phyloP scores from a whole-genome alignment of 2,329 filamentous ascomycete genomes.

The Alternaria consortialis region DNA sequence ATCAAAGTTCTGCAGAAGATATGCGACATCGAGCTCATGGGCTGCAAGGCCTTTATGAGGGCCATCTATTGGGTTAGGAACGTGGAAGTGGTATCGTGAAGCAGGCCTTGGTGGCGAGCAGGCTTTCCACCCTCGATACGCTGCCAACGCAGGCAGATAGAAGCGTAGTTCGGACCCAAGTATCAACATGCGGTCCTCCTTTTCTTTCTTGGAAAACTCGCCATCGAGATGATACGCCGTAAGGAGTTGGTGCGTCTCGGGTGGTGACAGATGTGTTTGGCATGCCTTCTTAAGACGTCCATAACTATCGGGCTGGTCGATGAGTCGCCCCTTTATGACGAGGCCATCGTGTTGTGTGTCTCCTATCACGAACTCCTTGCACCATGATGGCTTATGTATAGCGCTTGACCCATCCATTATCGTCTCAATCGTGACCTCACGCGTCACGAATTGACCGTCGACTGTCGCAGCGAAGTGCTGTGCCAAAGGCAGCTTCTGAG shows the following conservation, averaged over 20 bases:
- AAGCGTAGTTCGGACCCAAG: slow-evolving; percentile 59
- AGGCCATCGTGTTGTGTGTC: slow-evolving; percentile 57
- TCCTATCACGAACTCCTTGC: slow-evolving; percentile 57
- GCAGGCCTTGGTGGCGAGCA: slow-evolving; percentile 9
- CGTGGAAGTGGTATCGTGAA: slow-evolving; percentile 42
- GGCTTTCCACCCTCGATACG: slow-evolving; percentile 45
- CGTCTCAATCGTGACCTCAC: slow-evolving; percentile 24
- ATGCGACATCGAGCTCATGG: slow-evolving; percentile 46
- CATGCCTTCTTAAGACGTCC: slow-evolving; percentile 25
- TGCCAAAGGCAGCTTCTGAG: slow-evolving; percentile 33
- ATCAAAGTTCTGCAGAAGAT: slow-evolving; percentile 40
- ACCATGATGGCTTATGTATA: slow-evolving; percentile 56
- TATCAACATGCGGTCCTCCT: slow-evolving; percentile 27
- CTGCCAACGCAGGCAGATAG: slow-evolving; percentile 53
- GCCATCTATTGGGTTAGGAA: slow-evolving; percentile 40
- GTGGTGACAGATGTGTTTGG: slow-evolving; percentile 24
- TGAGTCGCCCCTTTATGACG: slow-evolving; percentile 39
- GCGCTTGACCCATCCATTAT: slow-evolving; percentile 24
- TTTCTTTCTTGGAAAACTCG: slow-evolving; percentile 37
- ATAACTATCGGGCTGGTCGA: slow-evolving; percentile 37
- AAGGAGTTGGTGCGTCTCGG: slow-evolving; percentile 29
- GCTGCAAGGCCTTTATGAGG: slow-evolving; percentile 28
- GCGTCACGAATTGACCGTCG: slow-evolving; percentile 35
- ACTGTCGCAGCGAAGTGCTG: slow-evolving; percentile 38
- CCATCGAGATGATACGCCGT: slow-evolving; percentile 51